Evolutionary conservation across 306 rosid species (phyloP), one percentile per base, ranked within the genome.

Genomic region (Casuarina glauca): DNA sequence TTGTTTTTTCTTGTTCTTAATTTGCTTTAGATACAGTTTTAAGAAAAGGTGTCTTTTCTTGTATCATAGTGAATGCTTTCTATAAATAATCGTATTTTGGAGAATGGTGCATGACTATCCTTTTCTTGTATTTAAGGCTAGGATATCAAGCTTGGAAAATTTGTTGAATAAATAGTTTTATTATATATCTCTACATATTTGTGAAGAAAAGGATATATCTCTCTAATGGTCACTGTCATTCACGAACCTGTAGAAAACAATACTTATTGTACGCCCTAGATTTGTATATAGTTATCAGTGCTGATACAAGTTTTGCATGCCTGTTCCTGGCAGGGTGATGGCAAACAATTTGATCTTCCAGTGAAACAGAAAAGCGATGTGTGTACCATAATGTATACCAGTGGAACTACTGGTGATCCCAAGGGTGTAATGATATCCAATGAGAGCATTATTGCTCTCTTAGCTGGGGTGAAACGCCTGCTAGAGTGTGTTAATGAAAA

Each of bases 321-420:
- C 58, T 75, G 54, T 73, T 45, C 45, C 61, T 44, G 58, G 72
- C 91, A 95, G 99, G 97, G 97, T 61, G 81, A 81, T 16, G 69
- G 69, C 80, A 85, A 91, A 78, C 83, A 82, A 61, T 95, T 81
- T 80, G 96, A 91, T 76, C 96, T 93, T 81, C 99, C 99, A 57
- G 76, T 78, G 69, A 95, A 91, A 86, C 83, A 77, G 84, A 91
- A 82, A 79, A 83, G 90, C 57, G 97, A 95, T 67, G 87, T 95
- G 79, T 93, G 93, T 70, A 95, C 99, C 32, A 95, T 95, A 77
- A 95, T 95, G 98, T 95, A 95, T 81, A 95, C 98, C 13, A 95
- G 98, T 43, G 97, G 97, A 85, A 92, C 98, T 51, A 95, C 99
- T 54, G 97, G 99, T 74, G 97, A 95, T 68, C 99, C 97, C 81